Evolutionary conservation across 331 rosid genomes (phyloP).

Genomic region (Erythrophleum ivorense): DNA sequence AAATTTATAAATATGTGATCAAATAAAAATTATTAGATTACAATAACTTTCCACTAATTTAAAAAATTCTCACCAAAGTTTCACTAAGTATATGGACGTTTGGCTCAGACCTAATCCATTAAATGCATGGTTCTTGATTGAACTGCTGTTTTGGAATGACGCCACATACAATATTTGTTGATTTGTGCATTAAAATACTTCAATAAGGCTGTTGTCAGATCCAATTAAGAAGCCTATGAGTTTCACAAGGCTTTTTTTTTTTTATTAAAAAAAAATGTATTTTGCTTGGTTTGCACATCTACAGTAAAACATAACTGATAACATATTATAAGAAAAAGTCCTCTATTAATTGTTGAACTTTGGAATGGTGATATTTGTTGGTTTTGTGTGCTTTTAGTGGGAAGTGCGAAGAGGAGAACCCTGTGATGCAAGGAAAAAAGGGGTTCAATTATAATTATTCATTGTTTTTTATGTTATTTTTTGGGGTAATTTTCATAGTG

Average conservation of each 20-base stretch:
- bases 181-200: not conserved
- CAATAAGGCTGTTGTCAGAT: constrained; percentile 3
- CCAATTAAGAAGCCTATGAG: not conserved
- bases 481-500: not conserved
- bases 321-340: too few species aligned
- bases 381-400: too few species aligned
- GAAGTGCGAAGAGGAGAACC: too few species aligned
- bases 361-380: too few species aligned
- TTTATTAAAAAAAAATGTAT: too few species aligned
- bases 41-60: not conserved
- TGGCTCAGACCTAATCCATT: not conserved
- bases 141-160: not conserved
- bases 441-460: too few species aligned
- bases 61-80: not conserved
- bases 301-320: too few species aligned
- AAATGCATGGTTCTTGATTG: not conserved
- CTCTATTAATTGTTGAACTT: too few species aligned
- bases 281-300: too few species aligned
- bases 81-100: not conserved
- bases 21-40: not conserved
- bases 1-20: not conserved
- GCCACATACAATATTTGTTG: not conserved
- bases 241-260: not conserved
- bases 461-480: too few species aligned
- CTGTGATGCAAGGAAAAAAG: too few species aligned